phyloP scores from a whole-genome alignment of 768 basidiomycete genomes.

The Termitomyces sp. region DNA sequence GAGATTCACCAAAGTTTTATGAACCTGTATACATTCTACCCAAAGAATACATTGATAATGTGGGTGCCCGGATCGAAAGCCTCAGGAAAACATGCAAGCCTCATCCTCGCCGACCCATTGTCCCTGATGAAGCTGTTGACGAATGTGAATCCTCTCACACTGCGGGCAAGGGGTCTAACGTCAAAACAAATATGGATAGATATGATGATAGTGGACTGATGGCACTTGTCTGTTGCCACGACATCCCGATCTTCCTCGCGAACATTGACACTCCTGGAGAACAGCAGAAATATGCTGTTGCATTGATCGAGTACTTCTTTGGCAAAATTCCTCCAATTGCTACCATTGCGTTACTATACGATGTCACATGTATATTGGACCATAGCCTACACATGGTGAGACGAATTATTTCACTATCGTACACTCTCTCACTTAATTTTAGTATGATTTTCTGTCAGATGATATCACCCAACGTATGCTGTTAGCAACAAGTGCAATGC shows the following conservation, averaged over 20 bases:
- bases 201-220: slow-evolving; percentile 21
- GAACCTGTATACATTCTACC: slow-evolving; percentile 28
- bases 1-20: slow-evolving; percentile 29
- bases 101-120: not conserved
- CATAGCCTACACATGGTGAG: slow-evolving; percentile 17
- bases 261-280: slow-evolving; percentile 36
- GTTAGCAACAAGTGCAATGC: slow-evolving; percentile 33
- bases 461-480: not conserved
- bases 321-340: slow-evolving; percentile 22
- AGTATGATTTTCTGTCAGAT: slow-evolving; percentile 26
- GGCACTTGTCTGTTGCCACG: slow-evolving; percentile 34
- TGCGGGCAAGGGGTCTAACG: not conserved
- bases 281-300: slow-evolving; percentile 33
- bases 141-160: slow-evolving; percentile 17
- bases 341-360: slow-evolving; percentile 25
- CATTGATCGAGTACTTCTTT: slow-evolving; percentile 27
- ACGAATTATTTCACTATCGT: no score
- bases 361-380: slow-evolving; percentile 33
- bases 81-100: slow-evolving; percentile 15
- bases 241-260: slow-evolving; percentile 30
- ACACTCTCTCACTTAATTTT: no score
- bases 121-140: slow-evolving; percentile 21
- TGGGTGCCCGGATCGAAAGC: slow-evolving; percentile 22
- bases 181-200: slow-evolving; percentile 10
- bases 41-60: slow-evolving; percentile 28